Evolutionary conservation across 192 early-diverging fungal genomes (phyloP).

Genomic region (Piromyces finnis): DNA sequence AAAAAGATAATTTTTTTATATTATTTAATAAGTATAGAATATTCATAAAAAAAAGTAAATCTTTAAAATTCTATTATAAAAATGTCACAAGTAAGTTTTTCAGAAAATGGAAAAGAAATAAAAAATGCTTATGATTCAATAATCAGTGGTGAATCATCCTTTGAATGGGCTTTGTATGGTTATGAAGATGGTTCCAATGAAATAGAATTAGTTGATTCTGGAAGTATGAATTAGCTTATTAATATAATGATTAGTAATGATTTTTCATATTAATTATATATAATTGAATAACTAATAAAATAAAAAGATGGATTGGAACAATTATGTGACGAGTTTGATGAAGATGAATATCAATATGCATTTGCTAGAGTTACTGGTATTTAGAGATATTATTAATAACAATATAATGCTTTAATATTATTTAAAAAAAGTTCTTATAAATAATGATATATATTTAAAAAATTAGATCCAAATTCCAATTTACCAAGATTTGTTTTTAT

Average conservation of each 20-base stretch:
- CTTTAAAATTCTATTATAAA: neutral
- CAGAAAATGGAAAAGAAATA: neutral
- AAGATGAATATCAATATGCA: neutral
- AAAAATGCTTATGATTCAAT: neutral
- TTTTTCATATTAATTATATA: no score
- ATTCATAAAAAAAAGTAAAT: neutral
- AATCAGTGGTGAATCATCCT: neutral
- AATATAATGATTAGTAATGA: no score
- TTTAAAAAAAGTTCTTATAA: no score
- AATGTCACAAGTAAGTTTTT: neutral
- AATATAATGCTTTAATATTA: no score
- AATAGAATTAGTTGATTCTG: neutral
- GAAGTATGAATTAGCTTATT: neutral
- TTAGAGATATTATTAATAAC: constrained; percentile 54
- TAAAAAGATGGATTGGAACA: constrained; percentile 62
- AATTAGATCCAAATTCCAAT: constrained; percentile 69
- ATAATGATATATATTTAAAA: no score
- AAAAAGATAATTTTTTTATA: no score
- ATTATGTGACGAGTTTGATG: constrained; percentile 67
- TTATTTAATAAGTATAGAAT: no score
- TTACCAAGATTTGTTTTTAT: constrained; percentile 83
- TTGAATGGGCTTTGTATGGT: neutral
- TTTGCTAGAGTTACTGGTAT: neutral
- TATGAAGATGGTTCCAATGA: neutral
- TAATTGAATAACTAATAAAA: no score